Conservation (phyloP, 2,329 filamentous ascomycete species). For the Ophiosphaerella herpotricha region DNA sequence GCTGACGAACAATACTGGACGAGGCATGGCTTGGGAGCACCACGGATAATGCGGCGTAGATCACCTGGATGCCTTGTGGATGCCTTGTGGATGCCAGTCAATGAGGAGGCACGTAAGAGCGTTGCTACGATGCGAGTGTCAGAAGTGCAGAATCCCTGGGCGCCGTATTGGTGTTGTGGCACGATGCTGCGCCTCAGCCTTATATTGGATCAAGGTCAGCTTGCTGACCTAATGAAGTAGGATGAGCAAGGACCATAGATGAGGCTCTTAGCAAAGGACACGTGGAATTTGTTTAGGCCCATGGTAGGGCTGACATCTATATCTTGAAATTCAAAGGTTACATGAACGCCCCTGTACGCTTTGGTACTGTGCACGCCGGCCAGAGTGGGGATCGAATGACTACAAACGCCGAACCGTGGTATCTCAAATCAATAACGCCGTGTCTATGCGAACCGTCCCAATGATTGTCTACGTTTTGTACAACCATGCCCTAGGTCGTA, state of each 20-base stretch:
- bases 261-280: conserved; percentile 19
- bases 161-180: background rate
- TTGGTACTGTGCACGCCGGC: conserved; percentile 1
- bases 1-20: conserved; percentile 10
- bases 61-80: background rate
- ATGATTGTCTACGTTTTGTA: background rate
- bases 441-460: background rate
- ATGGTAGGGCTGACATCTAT: background rate
- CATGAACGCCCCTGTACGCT: conserved; percentile 5
- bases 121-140: conserved; percentile 2
- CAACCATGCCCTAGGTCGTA: conserved; percentile 1
- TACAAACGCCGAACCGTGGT: conserved; percentile 6
- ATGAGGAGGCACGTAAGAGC: background rate
- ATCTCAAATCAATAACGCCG: conserved; percentile 6
- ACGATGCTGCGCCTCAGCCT: conserved; percentile 12
- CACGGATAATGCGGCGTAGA: conserved; percentile 19
- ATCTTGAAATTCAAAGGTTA: no score
- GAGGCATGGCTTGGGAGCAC: conserved; percentile 5
- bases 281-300: conserved; percentile 1
- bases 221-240: conserved; percentile 17
- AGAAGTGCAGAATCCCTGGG: background rate
- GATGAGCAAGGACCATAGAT: conserved; percentile 8
- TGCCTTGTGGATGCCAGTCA: background rate
- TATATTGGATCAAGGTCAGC: conserved; percentile 17
- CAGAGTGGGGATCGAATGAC: conserved; percentile 5